Conservation (phyloP, 2,329 filamentous ascomycete species). For the Aspergillus sergii region DNA sequence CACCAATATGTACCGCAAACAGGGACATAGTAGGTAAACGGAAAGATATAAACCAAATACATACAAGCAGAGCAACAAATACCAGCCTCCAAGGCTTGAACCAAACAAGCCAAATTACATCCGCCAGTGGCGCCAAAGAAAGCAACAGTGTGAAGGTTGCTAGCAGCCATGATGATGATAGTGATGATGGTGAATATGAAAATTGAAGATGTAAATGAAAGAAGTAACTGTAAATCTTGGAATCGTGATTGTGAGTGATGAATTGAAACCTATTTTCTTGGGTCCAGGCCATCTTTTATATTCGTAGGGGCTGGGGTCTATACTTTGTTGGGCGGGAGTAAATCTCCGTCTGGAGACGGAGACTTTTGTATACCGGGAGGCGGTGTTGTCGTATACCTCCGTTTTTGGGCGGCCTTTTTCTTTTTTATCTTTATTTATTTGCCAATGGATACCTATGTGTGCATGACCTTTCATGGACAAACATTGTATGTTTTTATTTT, state of each 20-base stretch:
- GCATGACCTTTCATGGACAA: not conserved
- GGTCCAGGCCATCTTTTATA: not conserved
- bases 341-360: not conserved
- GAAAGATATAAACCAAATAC: not conserved
- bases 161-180: not conserved
- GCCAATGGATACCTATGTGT: not conserved
- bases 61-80: slow-evolving; percentile 47
- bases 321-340: not conserved
- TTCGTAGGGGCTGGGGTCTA: not conserved
- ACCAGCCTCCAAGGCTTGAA: slow-evolving; percentile 47
- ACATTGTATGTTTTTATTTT: not conserved
- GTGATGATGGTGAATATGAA: no score
- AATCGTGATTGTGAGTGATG: not conserved
- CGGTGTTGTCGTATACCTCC: not conserved
- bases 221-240: not conserved
- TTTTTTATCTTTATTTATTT: no score
- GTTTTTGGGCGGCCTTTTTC: not conserved
- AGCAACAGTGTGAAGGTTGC: slow-evolving; percentile 40
- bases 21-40: not conserved
- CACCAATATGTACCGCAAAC: not conserved
- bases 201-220: no score
- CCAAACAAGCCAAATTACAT: slow-evolving; percentile 48
- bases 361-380: not conserved
- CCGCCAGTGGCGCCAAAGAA: slow-evolving; percentile 59
- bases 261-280: not conserved